Evolutionary conservation across 2,329 filamentous ascomycete species (phyloP).

Genomic region (Claviceps sp.): DNA sequence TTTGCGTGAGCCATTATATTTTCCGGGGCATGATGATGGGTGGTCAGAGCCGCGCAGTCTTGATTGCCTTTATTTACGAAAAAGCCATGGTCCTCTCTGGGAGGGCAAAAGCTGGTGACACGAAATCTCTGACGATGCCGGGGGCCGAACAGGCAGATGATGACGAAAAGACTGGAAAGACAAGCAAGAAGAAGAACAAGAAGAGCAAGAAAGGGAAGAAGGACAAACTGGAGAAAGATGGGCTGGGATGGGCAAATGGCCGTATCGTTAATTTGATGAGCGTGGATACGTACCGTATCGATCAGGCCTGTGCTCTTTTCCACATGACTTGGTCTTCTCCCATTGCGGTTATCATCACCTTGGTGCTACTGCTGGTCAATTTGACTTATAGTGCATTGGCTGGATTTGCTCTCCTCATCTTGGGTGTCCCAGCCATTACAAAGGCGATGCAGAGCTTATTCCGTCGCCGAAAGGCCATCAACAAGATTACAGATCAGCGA

Average conservation of each 20-base stretch:
- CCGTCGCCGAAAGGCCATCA: conserved; percentile 62
- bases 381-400: conserved; percentile 80
- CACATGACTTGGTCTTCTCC: conserved; percentile 87
- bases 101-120: conserved; percentile 72
- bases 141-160: conserved; percentile 35
- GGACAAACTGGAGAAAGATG: conserved; percentile 37
- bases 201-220: conserved; percentile 24
- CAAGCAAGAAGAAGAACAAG: conserved; percentile 14
- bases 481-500: conserved; percentile 85
- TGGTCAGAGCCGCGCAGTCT: conserved; percentile 64
- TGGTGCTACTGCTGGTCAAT: conserved; percentile 73
- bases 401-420: conserved; percentile 69
- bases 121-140: conserved; percentile 15
- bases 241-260: conserved; percentile 81
- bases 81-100: conserved; percentile 85
- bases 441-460: conserved; percentile 67
- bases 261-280: conserved; percentile 90
- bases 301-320: conserved; percentile 77
- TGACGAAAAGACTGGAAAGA: conserved; percentile 28
- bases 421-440: conserved; percentile 67
- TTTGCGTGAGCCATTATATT: conserved; percentile 81
- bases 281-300: conserved; percentile 84
- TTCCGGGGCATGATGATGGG: conserved; percentile 88
- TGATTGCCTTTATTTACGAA: conserved; percentile 81
- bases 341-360: conserved; percentile 61